Evolutionary conservation across 2,329 filamentous ascomycete species (phyloP), one percentile per base, ranked within the genome.

Genomic region (Calonectria hongkongensis): DNA sequence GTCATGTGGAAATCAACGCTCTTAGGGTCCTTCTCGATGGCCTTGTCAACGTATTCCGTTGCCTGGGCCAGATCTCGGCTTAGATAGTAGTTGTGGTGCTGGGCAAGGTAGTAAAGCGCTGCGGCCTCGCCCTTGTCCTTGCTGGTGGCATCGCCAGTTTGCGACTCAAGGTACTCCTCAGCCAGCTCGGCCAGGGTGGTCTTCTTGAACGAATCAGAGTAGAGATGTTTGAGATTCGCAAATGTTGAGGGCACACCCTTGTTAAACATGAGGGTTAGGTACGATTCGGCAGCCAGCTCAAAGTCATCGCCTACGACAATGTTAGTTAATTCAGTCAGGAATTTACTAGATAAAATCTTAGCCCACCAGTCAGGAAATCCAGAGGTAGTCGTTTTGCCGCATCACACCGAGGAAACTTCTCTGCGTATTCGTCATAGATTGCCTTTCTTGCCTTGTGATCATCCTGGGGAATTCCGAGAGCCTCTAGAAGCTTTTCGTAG

Each of bases 171-270:
- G 80, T 98, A 98, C 66, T 94, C 91, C 79, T 97, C 91, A 2
- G 94, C 95, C 48, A 98, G 84, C 45, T 92, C 88, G 75, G 93
- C 91, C 48, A 99, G 90, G 0, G 89, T 90, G n/a, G 93, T 89
- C 82, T 93, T 94, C 87, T 99, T 99, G 78, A 86, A 89, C 0
- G 89, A 78, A 82, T 98, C 93, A 16, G 89, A 89, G 86, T 98
- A 99, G 27, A 99, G 89, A 77, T 97, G 92, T 87, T 99, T 99
- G 73, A 99, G 89, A 84, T 98, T 99, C 43, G 95, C 95, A 84
- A 99, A 99, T 4, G 96, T 96, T 2, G 97, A 99, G 1, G 97
- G 96, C 4, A 98, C 94, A 13, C 96, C 97, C 85, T 96, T 98
- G 84, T 94, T 92, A 70, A 99, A 89, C 94, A 97, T 97, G 36